phyloP scores from a whole-genome alignment of 371 early-diverging fungal species.

The Mucor mucedo region DNA sequence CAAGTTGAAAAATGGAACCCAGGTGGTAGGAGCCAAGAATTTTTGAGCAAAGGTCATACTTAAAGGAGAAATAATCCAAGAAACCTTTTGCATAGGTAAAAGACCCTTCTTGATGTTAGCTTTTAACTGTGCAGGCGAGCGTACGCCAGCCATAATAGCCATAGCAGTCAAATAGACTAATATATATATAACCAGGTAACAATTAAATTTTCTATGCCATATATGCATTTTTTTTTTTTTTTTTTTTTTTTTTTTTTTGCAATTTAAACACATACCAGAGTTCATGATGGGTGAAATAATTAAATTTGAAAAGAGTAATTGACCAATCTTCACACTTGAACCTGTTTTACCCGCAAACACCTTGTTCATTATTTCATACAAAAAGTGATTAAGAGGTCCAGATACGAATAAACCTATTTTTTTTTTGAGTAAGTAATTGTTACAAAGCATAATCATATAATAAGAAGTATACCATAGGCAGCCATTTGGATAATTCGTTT shows the following conservation, averaged over 20 bases:
- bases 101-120: slow-evolving; percentile 64
- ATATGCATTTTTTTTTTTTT: background rate
- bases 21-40: slow-evolving; percentile 73
- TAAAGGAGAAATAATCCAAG: slow-evolving; percentile 81
- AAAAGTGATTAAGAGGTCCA: slow-evolving; percentile 74
- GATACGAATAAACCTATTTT: slow-evolving; percentile 59
- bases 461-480: slow-evolving; percentile 63
- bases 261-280: slow-evolving; percentile 58
- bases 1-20: slow-evolving; percentile 92
- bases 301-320: slow-evolving; percentile 71
- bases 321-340: slow-evolving; percentile 58
- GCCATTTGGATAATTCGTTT: slow-evolving; percentile 81
- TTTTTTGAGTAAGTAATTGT: background rate
- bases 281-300: slow-evolving; percentile 83
- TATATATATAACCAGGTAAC: background rate
- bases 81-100: slow-evolving; percentile 79
- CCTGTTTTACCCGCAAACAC: slow-evolving; percentile 68
- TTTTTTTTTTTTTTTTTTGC: background rate
- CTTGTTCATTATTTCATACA: slow-evolving; percentile 70
- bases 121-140: slow-evolving; percentile 54
- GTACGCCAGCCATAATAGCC: slow-evolving; percentile 80
- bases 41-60: slow-evolving; percentile 79
- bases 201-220: background rate
- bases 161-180: slow-evolving; percentile 83
- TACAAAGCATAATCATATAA: no score